Conservation (phyloP, 208 protist species). For the Trypanosoma brucei region DNA sequence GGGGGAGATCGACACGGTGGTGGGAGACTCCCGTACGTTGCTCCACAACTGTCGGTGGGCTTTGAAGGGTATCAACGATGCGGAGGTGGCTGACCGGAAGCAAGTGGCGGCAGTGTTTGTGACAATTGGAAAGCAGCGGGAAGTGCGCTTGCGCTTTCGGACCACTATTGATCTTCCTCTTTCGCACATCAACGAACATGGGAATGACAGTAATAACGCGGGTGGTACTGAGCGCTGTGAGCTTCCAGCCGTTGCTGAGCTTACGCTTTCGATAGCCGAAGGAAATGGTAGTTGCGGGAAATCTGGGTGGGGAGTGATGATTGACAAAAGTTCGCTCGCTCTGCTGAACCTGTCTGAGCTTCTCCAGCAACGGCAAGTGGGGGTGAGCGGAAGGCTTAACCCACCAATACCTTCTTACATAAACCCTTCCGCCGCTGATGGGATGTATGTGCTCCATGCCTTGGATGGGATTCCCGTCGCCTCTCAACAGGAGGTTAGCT, state of each 20-base stretch:
- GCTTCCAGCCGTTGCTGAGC: constrained; percentile 8
- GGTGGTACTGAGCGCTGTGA: neutral
- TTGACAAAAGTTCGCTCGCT: constrained; percentile 16
- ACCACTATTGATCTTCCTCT: neutral
- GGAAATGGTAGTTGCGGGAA: neutral
- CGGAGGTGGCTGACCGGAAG: constrained; percentile 18
- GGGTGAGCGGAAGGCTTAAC: neutral
- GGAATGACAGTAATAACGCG: no score
- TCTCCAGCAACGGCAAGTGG: neutral
- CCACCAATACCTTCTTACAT: neutral
- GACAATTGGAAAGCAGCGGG: constrained; percentile 10
- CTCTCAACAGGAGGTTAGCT: constrained; percentile 11
- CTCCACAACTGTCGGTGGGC: constrained; percentile 25
- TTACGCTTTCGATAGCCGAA: constrained; percentile 1
- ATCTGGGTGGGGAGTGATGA: constrained; percentile 21
- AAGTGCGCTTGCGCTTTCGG: constrained; percentile 23
- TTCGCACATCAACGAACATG: no score
- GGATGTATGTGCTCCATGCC: constrained; percentile 12
- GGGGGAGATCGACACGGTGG: neutral
- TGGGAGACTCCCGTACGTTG: constrained; percentile 2
- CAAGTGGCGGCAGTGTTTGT: constrained; percentile 41
- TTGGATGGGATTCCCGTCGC: constrained; percentile 12
- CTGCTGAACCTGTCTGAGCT: constrained; percentile 19
- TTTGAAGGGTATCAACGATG: constrained; percentile 23
- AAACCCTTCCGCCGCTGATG: constrained; percentile 1